Conservation (phyloP, 1,139 yeast genomes). For the Pichia sp. region DNA sequence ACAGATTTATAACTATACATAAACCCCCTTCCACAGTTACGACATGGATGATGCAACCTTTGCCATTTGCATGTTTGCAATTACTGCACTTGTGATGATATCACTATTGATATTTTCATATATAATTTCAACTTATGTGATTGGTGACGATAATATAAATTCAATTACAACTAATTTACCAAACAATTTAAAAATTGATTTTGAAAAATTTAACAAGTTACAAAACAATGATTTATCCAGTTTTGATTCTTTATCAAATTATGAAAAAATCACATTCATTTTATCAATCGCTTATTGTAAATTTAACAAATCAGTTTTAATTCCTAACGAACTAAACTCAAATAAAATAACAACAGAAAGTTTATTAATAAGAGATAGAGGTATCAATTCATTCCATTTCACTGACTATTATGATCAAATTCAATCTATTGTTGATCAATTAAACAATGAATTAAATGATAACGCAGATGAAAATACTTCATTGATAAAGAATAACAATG, state of each 20-base stretch:
- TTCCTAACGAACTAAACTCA: conserved; percentile 31
- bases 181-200: neutral
- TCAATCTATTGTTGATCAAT: conserved; percentile 19
- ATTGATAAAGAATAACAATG: conserved; percentile 1
- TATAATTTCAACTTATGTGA: conserved; percentile 1
- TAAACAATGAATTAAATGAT: conserved; percentile 15
- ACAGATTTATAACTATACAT: no score
- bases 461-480: conserved; percentile 7
- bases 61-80: conserved; percentile 5
- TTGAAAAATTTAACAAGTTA: conserved; percentile 1
- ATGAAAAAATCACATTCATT: conserved; percentile 10
- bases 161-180: conserved; percentile 1
- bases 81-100: conserved; percentile 1
- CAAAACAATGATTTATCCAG: neutral
- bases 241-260: conserved; percentile 1
- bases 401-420: conserved; percentile 33
- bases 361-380: conserved; percentile 40
- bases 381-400: conserved; percentile 41
- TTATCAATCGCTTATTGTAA: conserved; percentile 27
- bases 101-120: conserved; percentile 2
- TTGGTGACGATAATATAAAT: conserved; percentile 2
- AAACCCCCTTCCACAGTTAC: no score
- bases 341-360: conserved; percentile 30
- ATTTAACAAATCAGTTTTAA: conserved; percentile 35
- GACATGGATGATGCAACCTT: conserved; percentile 3